phyloP scores from a whole-genome alignment of 306 rosid species.

The Hippophae gyantsensis region DNA sequence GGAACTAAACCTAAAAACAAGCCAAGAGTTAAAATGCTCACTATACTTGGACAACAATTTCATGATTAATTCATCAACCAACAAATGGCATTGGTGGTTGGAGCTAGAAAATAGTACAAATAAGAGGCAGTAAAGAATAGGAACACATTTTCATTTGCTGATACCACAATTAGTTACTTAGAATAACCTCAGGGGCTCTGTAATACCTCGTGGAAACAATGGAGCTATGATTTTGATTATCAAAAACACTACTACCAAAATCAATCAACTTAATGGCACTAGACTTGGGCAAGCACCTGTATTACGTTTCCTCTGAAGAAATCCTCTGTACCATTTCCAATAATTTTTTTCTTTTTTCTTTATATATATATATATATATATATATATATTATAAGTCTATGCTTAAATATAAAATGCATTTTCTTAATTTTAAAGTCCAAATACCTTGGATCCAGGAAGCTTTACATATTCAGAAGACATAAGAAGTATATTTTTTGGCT shows the following conservation, averaged over 20 bases:
- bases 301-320: conserved; percentile 35
- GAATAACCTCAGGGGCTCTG: conserved; percentile 89
- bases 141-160: no score
- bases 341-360: no score
- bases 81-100: no score
- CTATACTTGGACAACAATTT: no score
- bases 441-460: conserved; percentile 52
- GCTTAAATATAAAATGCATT: no score
- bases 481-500: conserved; percentile 73
- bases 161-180: conserved; percentile 29
- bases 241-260: conserved; percentile 74
- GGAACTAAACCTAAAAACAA: no score
- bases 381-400: no score
- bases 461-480: conserved; percentile 56
- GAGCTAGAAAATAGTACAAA: no score
- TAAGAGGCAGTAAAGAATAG: no score
- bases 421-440: not conserved
- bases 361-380: no score
- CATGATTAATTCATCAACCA: no score
- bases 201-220: conserved; percentile 81
- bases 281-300: conserved; percentile 65
- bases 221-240: conserved; percentile 57
- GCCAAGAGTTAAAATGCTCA: no score
- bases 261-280: conserved; percentile 82
- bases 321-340: conserved; percentile 48